Evolutionary conservation across 1,284 basidiomycete species (phyloP), one percentile per base, ranked within the genome.

Genomic region (Thelephora terrestris): DNA sequence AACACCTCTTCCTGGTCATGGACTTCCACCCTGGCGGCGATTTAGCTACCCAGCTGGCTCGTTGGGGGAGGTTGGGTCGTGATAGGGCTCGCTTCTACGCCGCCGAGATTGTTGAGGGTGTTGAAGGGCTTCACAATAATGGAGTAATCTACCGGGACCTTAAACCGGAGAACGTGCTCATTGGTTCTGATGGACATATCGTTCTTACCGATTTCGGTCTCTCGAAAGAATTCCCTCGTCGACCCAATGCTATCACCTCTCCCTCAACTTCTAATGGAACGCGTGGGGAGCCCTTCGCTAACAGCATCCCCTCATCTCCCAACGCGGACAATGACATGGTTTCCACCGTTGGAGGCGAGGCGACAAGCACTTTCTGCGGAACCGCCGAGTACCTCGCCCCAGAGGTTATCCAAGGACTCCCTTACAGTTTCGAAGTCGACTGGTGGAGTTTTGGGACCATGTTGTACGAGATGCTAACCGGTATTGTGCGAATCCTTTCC

Each of bases 401-500:
- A 0, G 91, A 95, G 64, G 91, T 98, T 46, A 91, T 98, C 58
- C 86, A 92, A 59, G 89, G 92, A 4, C 67, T 88, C 55, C 79
- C 88, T 17, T 97, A 98, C 65, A 86, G 86, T 53, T 97, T 94
- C 61, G 90, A 94, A 57, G 91, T 95, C 18, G 94, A 98, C 63
- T 95, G 92, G 90, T 98, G 94, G 93, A 89, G 87, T 55, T 88
- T 96, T 59, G 94, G 94, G 17, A 97, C 93, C 52, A 96, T 98
- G 85, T 70, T 97, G 50, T 93, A 89, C 64, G 95, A 98, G 70
- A 94, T 95, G 81, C 70, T 91, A 64, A 88, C 85, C 37, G 91
- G 90, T 32, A 88, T 90, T 55, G 87, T 90, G 63, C 71, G 85
- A 80, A 45, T 46, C 24, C 49, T 35, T 29, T 49, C 45, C 45